Evolutionary conservation across 1,284 basidiomycete species (phyloP).

Genomic region (Naganishia sp.): DNA sequence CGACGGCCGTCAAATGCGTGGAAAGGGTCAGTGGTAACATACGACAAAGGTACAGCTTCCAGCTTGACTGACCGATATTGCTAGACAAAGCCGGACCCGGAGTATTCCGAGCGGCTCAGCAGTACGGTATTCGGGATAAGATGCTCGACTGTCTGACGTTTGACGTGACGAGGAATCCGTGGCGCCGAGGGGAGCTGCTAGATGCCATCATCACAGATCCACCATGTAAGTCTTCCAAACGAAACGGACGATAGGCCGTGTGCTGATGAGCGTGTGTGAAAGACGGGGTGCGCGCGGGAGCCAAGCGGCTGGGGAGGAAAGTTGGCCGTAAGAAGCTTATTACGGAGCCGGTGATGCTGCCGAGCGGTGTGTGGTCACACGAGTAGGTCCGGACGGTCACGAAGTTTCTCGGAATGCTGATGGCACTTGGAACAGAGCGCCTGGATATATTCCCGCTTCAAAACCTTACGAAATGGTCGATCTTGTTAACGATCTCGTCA

Average conservation of each 20-base stretch:
- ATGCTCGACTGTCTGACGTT: conserved; percentile 86
- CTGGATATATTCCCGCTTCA: conserved; percentile 80
- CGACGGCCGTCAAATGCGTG: conserved; percentile 93
- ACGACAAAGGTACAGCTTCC: no score
- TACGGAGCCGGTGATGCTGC: conserved; percentile 47
- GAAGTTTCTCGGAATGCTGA: conserved; percentile 32
- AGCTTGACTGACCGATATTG: conserved; percentile 37
- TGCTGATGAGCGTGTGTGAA: conserved; percentile 25
- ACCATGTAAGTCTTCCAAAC: conserved; percentile 66
- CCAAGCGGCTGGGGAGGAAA: conserved; percentile 82
- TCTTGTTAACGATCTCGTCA: conserved; percentile 77
- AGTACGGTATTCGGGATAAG: conserved; percentile 75
- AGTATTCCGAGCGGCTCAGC: conserved; percentile 74
- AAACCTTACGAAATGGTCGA: conserved; percentile 90
- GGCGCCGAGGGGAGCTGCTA: conserved; percentile 82
- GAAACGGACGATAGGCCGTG: background rate
- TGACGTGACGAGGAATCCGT: conserved; percentile 85
- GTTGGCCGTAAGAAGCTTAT: conserved; percentile 49
- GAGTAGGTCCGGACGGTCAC: conserved; percentile 53
- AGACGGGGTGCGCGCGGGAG: conserved; percentile 95
- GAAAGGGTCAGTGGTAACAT: conserved; percentile 61
- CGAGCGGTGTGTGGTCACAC: conserved; percentile 51
- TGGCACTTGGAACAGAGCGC: conserved; percentile 56
- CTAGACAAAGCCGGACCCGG: conserved; percentile 62
- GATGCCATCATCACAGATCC: conserved; percentile 95